Conservation (phyloP, 2,329 filamentous ascomycete species). For the Pseudohalonectria lignicola region DNA sequence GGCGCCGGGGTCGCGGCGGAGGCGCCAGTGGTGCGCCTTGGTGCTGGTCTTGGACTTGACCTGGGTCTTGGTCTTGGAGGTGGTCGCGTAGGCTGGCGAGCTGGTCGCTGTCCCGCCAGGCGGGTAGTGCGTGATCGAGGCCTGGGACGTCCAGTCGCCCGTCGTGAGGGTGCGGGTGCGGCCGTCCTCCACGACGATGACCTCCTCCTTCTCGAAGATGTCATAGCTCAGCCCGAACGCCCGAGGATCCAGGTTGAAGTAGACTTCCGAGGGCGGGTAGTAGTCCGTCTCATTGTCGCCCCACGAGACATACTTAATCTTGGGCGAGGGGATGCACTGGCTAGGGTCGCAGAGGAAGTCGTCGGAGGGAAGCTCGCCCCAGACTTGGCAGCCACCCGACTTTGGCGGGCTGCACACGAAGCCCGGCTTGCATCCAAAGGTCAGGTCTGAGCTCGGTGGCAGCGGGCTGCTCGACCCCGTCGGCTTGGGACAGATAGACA, state of each 20-base stretch:
- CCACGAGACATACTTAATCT: slow-evolving; percentile 27
- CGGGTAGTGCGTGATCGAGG: slow-evolving; percentile 30
- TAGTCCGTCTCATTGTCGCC: slow-evolving; percentile 30
- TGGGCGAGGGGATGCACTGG: slow-evolving; percentile 32
- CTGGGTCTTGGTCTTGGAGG: slow-evolving; percentile 7
- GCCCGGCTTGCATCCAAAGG: slow-evolving; percentile 43
- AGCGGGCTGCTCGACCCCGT: slow-evolving; percentile 18
- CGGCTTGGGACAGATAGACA: slow-evolving; percentile 32
- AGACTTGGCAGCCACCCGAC: slow-evolving; percentile 38
- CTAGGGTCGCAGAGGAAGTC: slow-evolving; percentile 33
- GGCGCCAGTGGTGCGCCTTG: neutral
- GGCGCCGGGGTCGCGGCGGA: neutral
- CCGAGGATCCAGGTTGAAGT: slow-evolving; percentile 54
- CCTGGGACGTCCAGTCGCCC: slow-evolving; percentile 44
- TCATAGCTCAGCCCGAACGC: slow-evolving; percentile 52
- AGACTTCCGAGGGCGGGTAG: slow-evolving; percentile 41
- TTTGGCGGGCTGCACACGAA: slow-evolving; percentile 41
- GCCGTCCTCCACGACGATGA: slow-evolving; percentile 22
- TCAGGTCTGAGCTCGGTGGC: slow-evolving; percentile 26
- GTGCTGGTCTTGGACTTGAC: slow-evolving; percentile 5
- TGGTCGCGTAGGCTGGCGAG: slow-evolving; percentile 3
- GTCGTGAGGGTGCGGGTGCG: slow-evolving; percentile 34
- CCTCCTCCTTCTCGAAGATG: slow-evolving; percentile 40
- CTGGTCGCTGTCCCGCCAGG: slow-evolving; percentile 9
- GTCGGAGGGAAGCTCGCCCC: slow-evolving; percentile 30